Percentiles rank a stretch among this genome's conserved stretches.
Evolutionary conservation across 108 stramenopile species (phyloP).

Genomic region (Cyclotella sp.): DNA sequence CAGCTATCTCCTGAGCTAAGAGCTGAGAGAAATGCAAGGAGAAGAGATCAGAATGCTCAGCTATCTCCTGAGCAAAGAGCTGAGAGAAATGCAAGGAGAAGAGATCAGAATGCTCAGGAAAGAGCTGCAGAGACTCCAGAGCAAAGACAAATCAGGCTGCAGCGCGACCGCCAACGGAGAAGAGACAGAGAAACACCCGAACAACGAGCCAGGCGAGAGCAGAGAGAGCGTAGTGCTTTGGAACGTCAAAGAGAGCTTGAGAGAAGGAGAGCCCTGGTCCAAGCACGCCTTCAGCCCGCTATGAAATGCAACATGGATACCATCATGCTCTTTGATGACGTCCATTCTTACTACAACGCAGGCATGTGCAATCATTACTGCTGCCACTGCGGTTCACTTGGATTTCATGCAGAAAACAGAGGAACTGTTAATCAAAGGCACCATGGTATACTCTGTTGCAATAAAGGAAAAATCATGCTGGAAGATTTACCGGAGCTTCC

Average conservation of each 20-base stretch:
- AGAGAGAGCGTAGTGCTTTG: neutral
- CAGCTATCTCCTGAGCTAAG: too few relatives aligned
- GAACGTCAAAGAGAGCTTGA: neutral
- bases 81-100: too few relatives aligned
- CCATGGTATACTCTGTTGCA: neutral
- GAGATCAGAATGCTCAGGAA: too few relatives aligned
- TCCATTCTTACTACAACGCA: neutral
- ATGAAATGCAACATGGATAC: neutral
- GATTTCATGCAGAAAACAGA: too few relatives aligned
- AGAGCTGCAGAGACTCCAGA: too few relatives aligned
- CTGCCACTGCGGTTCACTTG: too few relatives aligned
- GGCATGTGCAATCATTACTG: too few relatives aligned
- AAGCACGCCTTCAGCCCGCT: neutral
- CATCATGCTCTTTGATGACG: neutral
- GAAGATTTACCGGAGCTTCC: neutral
- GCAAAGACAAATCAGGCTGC: too few relatives aligned
- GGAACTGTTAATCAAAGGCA: too few relatives aligned
- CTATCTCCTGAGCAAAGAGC: too few relatives aligned
- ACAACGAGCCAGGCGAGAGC: conserved; percentile 1
- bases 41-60: too few relatives aligned
- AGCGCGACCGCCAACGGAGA: neutral
- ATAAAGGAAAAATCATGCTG: neutral
- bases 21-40: too few relatives aligned
- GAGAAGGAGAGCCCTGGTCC: neutral
- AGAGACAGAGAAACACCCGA: neutral